Conservation (phyloP, 768 basidiomycete species). For the Punctularia strigosozonata region DNA sequence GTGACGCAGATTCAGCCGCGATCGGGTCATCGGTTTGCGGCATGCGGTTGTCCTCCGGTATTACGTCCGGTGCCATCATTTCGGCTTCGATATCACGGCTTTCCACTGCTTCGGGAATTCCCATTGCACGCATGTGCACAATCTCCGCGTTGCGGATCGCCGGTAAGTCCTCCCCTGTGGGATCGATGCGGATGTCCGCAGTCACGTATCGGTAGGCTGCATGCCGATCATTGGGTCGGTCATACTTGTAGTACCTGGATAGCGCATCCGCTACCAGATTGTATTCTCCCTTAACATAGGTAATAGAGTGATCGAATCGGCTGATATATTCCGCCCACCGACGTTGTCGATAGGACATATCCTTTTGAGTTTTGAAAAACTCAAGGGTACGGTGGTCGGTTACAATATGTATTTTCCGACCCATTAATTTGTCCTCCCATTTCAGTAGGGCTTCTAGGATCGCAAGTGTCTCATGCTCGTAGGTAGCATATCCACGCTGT, state of each 20-base stretch:
- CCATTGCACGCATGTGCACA: no score
- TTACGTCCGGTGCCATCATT: no score
- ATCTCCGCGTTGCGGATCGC: background rate
- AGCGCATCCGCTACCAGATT: constrained; percentile 21
- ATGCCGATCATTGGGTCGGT: constrained; percentile 5
- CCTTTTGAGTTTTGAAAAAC: constrained; percentile 16
- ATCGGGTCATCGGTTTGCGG: no score
- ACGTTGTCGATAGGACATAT: constrained; percentile 10
- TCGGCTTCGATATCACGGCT: no score
- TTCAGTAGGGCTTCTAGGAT: constrained; percentile 12
- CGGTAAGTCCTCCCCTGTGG: constrained; percentile 3
- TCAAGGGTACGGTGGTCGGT: constrained; percentile 19
- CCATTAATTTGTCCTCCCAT: constrained; percentile 22
- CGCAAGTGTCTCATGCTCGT: constrained; percentile 6
- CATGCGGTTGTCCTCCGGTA: no score
- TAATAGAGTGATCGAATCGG: constrained; percentile 16
- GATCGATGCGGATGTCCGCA: constrained; percentile 6
- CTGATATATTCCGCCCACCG: constrained; percentile 21
- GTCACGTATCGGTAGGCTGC: background rate
- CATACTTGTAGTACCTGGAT: constrained; percentile 20
- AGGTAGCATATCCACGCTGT: constrained; percentile 5
- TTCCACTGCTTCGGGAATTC: no score
- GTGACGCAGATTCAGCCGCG: no score
- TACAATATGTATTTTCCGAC: constrained; percentile 12
- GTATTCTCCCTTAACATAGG: constrained; percentile 11